Conservation (phyloP, 2,329 filamentous ascomycete species). For the Clonostachys chloroleuca region DNA sequence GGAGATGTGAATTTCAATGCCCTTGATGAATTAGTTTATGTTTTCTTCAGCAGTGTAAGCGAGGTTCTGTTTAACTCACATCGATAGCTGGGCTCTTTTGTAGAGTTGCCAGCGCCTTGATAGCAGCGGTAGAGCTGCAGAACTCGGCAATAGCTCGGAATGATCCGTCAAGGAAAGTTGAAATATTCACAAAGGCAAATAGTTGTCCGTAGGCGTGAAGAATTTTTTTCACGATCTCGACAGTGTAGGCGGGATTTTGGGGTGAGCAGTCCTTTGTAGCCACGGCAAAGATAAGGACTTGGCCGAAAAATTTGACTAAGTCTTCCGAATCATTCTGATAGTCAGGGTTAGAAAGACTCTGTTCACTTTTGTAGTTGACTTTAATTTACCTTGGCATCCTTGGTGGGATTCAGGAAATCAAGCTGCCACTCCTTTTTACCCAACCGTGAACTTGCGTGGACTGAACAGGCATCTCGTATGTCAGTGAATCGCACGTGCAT, state of each 20-base stretch:
- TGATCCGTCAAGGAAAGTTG: constrained; percentile 31
- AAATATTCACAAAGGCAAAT: constrained; percentile 42
- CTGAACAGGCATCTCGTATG: constrained; percentile 52
- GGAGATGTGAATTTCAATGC: constrained; percentile 14
- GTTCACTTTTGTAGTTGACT: no score
- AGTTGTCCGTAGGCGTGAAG: constrained; percentile 44
- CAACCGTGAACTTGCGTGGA: constrained; percentile 38
- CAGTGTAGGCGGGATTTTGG: constrained; percentile 23
- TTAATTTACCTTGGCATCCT: constrained; percentile 6
- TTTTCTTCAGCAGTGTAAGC: constrained; percentile 17
- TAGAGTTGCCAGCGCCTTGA: constrained; percentile 21
- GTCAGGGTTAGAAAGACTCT: no score
- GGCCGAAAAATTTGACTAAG: not conserved
- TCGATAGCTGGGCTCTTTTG: not conserved
- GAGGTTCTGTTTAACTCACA: not conserved
- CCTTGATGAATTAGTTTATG: constrained; percentile 5
- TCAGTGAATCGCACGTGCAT: constrained; percentile 55
- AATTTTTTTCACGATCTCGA: constrained; percentile 21
- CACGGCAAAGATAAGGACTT: not conserved
- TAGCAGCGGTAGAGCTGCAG: constrained; percentile 39
- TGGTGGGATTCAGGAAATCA: constrained; percentile 11
- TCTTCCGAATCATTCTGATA: no score
- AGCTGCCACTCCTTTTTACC: constrained; percentile 38
- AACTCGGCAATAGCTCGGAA: constrained; percentile 49
- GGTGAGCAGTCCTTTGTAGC: not conserved